Evolutionary conservation across 208 protist genomes (phyloP), one percentile per base, ranked within the genome.

Genomic region (Leishmania amazonensis): DNA sequence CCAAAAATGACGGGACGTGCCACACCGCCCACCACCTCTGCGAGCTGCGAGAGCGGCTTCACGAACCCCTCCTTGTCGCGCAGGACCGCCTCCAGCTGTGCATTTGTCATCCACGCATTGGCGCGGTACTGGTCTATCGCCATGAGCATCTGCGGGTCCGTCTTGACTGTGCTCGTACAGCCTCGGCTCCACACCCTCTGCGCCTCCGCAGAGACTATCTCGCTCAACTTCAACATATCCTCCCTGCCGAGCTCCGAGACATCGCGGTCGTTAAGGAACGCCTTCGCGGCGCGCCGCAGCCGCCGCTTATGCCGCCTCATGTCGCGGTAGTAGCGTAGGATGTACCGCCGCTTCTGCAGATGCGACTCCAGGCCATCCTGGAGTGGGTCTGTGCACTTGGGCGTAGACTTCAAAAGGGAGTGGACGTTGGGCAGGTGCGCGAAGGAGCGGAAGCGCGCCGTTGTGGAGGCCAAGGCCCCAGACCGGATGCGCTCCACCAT

Each of bases 21-120:
- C 4, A 97, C 92, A 24, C 92, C 95, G 42, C 93, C 90, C 24
- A 97, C 89, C 38, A 91, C 75, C 70, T 87, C 89, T 28, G 92
- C 89, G 5, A 96, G 42, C 53, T 67, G 42, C 64, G 83, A 84
- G 40, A 94, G 84, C 7, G 84, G 86, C 70, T 68, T 64, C 73
- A 85, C 64, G 53, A 91, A 89, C 11, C 53, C 75, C 38, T 85
- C 75, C 31, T 49, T 47, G 42, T 89, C 87, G 24, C 83, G 85
- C 71, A 97, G 76, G 21, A 85, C 68, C 54, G 72, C 72, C 76
- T 85, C 75, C 73, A 96, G 71, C 24, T 72, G 83, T 4, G 45
- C 62, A 73, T 93, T 91, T 75, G 95, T 96, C 95, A 97, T 97
- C 93, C 95, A 97, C 64, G 89, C 88, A 78, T 97, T 97, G 57